Conservation (phyloP, 192 early-diverging fungal genomes). For the Coemansia sp. region DNA sequence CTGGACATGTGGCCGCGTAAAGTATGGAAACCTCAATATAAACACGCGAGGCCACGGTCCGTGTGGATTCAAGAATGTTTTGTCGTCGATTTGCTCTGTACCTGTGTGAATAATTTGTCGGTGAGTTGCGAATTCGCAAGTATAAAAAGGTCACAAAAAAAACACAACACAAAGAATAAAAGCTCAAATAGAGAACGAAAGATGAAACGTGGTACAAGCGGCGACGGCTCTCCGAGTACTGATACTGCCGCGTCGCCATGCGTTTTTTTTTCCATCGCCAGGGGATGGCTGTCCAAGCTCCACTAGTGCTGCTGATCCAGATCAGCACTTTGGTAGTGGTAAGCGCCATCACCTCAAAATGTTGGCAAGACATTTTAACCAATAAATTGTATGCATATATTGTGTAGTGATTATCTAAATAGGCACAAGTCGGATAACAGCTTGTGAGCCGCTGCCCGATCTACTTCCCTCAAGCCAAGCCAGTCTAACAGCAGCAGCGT, state of each 20-base stretch:
- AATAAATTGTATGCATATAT: not conserved
- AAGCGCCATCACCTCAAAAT: not conserved
- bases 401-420: not conserved
- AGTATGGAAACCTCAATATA: not conserved
- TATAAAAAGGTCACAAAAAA: not conserved
- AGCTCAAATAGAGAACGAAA: not conserved
- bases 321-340: not conserved
- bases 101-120: not conserved
- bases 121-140: not conserved
- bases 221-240: not conserved
- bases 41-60: not conserved
- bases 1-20: not conserved
- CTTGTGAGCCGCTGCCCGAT: conserved; percentile 15
- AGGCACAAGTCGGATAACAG: conserved; percentile 20
- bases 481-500: conserved; percentile 7
- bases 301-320: not conserved
- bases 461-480: conserved; percentile 12
- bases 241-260: not conserved
- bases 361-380: not conserved
- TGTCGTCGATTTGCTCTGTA: not conserved
- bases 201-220: not conserved
- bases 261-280: not conserved
- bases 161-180: not conserved
- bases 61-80: not conserved
- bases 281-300: not conserved